These are phyloP conservation scores for Vitis hybrid DNA, from an alignment of 177 flowering plant genomes.

Conservation along the genomic window DNA sequence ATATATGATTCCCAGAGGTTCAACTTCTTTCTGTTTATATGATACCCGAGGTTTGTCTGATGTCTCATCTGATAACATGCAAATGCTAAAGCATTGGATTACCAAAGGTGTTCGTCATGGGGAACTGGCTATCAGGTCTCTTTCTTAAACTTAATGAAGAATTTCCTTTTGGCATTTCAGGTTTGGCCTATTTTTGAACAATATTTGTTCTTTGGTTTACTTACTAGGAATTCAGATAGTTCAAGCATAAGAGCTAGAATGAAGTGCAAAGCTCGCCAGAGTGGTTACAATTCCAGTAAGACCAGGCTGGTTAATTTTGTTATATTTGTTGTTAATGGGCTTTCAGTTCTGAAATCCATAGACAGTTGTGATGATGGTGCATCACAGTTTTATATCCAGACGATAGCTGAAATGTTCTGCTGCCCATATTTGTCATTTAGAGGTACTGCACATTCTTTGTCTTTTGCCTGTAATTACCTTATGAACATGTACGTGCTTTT, in stretches of 20 bases:
- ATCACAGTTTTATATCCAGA: constrained; percentile 16
- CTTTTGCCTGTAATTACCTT: too few species aligned
- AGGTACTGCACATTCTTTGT: constrained; percentile 33
- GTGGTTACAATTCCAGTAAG: constrained; percentile 12
- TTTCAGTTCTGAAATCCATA: constrained; percentile 60
- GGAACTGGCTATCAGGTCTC: constrained; percentile 55
- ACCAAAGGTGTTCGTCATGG: constrained; percentile 72
- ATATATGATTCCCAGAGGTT: constrained; percentile 65
- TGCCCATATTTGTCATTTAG: constrained; percentile 66
- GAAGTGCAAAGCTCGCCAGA: constrained; percentile 37
- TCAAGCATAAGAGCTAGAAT: constrained; percentile 26
- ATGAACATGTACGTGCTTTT: too few species aligned
- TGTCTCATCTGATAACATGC: constrained; percentile 39
- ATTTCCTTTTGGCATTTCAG: background rate
- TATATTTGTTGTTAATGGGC: constrained; percentile 76
- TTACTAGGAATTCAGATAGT: constrained; percentile 58
- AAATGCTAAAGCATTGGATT: constrained; percentile 64
- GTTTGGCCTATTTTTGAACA: background rate
- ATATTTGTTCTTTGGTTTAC: constrained; percentile 3
- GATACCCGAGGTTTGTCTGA: constrained; percentile 74
- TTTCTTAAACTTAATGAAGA: background rate
- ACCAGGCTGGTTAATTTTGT: constrained; percentile 67
- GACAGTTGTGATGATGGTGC: constrained; percentile 27
- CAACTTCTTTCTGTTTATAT: constrained; percentile 66
- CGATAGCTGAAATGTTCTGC: constrained; percentile 42